phyloP scores from a whole-genome alignment of 257 asterid genomes.

The Hygrophila difformis region DNA sequence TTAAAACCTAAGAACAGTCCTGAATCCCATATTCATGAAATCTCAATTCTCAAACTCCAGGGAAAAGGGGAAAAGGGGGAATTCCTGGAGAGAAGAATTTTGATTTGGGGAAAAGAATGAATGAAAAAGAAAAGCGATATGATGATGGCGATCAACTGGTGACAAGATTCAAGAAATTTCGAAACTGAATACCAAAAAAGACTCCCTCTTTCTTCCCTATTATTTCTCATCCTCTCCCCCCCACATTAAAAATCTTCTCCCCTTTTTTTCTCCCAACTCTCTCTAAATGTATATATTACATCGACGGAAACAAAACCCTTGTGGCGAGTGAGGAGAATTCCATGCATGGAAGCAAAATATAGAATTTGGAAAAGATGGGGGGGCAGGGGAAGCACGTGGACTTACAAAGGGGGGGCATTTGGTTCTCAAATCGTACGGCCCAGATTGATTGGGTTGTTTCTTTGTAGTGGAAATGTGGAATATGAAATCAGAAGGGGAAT shows the following conservation, averaged over 20 bases:
- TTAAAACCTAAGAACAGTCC: no score
- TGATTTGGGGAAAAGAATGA: conserved; percentile 30
- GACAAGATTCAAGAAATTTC: no score
- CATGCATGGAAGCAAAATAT: conserved; percentile 71
- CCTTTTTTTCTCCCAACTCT: no score
- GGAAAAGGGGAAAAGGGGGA: conserved; percentile 8
- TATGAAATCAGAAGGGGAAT: no score
- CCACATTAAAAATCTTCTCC: no score
- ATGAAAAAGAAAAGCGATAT: no score
- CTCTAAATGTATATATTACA: conserved; percentile 3
- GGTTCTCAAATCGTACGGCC: conserved; percentile 24
- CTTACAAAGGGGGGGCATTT: conserved; percentile 27
- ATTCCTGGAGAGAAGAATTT: conserved; percentile 7
- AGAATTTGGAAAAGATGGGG: conserved; percentile 9
- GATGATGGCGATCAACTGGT: no score
- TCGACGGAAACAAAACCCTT: no score
- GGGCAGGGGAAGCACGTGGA: conserved; percentile 42
- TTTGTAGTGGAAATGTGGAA: neutral
- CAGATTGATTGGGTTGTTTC: conserved; percentile 28
- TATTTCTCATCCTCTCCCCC: conserved; percentile 15
- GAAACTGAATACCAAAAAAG: no score
- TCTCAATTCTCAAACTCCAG: no score
- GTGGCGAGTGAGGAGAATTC: conserved; percentile 41
- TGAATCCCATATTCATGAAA: no score
- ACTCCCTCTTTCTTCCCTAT: conserved; percentile 44